phyloP scores from a whole-genome alignment of 2,329 filamentous ascomycete species.

The Penicillium expansum region DNA sequence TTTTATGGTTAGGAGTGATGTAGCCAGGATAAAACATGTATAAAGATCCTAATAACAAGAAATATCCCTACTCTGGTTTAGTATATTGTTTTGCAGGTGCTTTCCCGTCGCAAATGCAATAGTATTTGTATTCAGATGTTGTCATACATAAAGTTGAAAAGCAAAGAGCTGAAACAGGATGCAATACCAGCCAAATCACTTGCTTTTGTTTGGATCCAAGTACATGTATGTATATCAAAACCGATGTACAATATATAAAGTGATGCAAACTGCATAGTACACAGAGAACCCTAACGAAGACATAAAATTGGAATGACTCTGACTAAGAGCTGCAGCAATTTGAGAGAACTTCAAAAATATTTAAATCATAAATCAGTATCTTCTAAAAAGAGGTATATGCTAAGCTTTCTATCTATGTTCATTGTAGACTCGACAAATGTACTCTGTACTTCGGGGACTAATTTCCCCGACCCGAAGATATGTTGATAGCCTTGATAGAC shows the following conservation, averaged over 20 bases:
- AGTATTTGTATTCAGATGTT: not conserved
- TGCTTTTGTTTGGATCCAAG: too few species aligned
- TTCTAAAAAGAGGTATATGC: not conserved
- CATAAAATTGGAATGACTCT: not conserved
- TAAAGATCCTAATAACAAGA: not conserved
- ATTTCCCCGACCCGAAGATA: constrained; percentile 25
- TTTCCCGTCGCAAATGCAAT: not conserved
- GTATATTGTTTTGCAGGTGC: too few species aligned
- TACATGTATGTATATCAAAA: too few species aligned
- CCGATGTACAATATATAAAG: not conserved
- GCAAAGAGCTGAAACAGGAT: not conserved
- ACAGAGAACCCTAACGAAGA: not conserved
- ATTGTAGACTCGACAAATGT: not conserved
- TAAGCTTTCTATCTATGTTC: not conserved
- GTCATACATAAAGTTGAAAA: not conserved
- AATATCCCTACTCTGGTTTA: not conserved
- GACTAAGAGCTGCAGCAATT: not conserved
- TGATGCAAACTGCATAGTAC: not conserved
- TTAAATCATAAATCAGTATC: not conserved
- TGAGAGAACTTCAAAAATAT: not conserved
- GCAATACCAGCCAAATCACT: not conserved
- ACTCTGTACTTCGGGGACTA: constrained; percentile 26
- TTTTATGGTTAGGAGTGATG: not conserved
- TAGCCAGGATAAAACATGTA: not conserved
- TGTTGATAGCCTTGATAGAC: constrained; percentile 14